Percentiles rank a stretch among this genome's conserved stretches.
These are phyloP conservation scores for Aspergillus taichungensis DNA, from an alignment of 495 filamentous ascomycete species.

Conservation along the genomic window DNA sequence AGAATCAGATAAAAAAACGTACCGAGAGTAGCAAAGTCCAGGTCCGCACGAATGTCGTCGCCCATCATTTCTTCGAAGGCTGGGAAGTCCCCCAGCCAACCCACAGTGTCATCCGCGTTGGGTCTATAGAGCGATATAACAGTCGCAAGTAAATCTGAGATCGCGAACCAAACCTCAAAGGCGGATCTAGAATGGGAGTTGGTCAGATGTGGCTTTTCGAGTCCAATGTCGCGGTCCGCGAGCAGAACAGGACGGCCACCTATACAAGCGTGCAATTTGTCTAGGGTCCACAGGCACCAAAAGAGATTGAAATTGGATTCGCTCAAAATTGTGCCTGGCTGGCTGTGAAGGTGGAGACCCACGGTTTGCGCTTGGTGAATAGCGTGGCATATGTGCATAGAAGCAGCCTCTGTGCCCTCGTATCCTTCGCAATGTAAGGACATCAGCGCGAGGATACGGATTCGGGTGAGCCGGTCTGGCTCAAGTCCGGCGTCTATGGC, in stretches of 20 bases:
- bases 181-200: slow-evolving; percentile 15
- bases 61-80: slow-evolving; percentile 63
- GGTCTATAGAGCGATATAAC: slow-evolving; percentile 64
- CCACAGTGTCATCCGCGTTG: slow-evolving; percentile 31
- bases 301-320: slow-evolving; percentile 46
- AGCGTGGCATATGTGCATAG: slow-evolving; percentile 36
- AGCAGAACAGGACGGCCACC: slow-evolving; percentile 57
- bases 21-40: slow-evolving; percentile 26
- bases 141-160: slow-evolving; percentile 48
- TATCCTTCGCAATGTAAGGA: slow-evolving; percentile 38
- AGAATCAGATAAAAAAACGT: background rate
- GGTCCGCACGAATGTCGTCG: slow-evolving; percentile 21
- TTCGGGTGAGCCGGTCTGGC: slow-evolving; percentile 33
- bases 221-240: slow-evolving; percentile 54
- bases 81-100: slow-evolving; percentile 50
- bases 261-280: slow-evolving; percentile 54
- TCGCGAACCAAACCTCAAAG: slow-evolving; percentile 45
- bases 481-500: slow-evolving; percentile 35
- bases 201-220: slow-evolving; percentile 19
- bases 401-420: slow-evolving; percentile 38
- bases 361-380: slow-evolving; percentile 57
- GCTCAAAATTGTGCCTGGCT: slow-evolving; percentile 24
- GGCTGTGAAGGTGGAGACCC: slow-evolving; percentile 48
- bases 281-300: slow-evolving; percentile 60
- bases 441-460: slow-evolving; percentile 37